Evolutionary conservation across 306 rosid species (phyloP).

Genomic region (Myrica gale): DNA sequence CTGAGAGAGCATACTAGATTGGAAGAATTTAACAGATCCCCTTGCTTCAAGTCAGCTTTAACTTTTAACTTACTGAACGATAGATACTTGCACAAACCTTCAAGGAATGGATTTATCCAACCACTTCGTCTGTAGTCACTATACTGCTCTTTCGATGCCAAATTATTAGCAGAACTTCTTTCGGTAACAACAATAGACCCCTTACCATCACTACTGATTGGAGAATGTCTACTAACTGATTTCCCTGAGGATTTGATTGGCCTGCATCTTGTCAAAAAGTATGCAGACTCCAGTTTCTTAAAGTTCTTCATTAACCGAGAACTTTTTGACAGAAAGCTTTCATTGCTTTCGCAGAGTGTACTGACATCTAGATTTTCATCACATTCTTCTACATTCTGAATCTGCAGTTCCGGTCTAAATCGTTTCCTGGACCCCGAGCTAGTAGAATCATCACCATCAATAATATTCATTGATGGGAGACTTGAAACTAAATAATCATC

Average conservation of each 20-base stretch:
- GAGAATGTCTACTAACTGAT: conserved; percentile 48
- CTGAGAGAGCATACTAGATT: conserved; percentile 86
- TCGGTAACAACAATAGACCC: conserved; percentile 58
- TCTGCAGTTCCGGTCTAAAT: conserved; percentile 48
- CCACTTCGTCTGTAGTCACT: conserved; percentile 59
- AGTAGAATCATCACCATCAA: conserved; percentile 57
- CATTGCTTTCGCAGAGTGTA: conserved; percentile 32
- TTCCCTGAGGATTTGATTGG: conserved; percentile 47
- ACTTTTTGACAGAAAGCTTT: conserved; percentile 51
- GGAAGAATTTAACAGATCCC: conserved; percentile 93
- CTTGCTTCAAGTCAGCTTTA: conserved; percentile 96
- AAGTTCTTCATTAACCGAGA: conserved; percentile 87
- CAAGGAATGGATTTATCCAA: conserved; percentile 94
- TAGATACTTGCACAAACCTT: conserved; percentile 94
- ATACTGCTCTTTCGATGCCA: conserved; percentile 53
- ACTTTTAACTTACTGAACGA: conserved; percentile 77
- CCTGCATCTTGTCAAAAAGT: conserved; percentile 76
- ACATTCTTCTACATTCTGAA: conserved; percentile 46
- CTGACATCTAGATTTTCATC: conserved; percentile 57
- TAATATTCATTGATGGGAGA: conserved; percentile 53
- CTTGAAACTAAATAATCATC: conserved; percentile 52
- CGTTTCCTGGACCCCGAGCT: conserved; percentile 72
- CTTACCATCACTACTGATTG: conserved; percentile 65
- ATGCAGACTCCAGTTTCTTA: conserved; percentile 84
- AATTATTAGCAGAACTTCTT: conserved; percentile 66